These are phyloP conservation scores for Adiantum capillusveneris DNA, from an alignment of 75 land plant genomes.

Conservation along the genomic window DNA sequence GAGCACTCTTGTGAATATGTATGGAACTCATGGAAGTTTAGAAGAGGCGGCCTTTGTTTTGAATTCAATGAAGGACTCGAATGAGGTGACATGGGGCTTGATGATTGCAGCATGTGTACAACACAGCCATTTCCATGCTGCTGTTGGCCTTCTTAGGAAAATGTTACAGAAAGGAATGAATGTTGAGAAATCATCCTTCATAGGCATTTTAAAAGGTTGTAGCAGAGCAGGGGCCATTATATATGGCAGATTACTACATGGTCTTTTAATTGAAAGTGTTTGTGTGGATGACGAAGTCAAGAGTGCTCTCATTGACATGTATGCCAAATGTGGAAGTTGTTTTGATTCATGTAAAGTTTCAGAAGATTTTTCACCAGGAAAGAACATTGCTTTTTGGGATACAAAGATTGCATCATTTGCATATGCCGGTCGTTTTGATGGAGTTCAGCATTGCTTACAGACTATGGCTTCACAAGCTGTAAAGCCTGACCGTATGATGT, in stretches of 20 bases:
- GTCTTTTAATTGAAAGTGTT: background rate
- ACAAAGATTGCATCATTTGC: slow-evolving; percentile 55
- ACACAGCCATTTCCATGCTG: slow-evolving; percentile 31
- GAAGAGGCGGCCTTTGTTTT: slow-evolving; percentile 47
- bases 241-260: background rate
- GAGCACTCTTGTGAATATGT: slow-evolving; percentile 59
- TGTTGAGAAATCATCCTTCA: slow-evolving; percentile 39
- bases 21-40: slow-evolving; percentile 49
- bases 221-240: background rate
- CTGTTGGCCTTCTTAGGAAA: slow-evolving; percentile 39
- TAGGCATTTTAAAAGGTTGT: background rate
- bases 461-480: slow-evolving; percentile 33
- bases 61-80: slow-evolving; percentile 46
- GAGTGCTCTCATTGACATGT: slow-evolving; percentile 11
- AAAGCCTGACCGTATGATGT: slow-evolving; percentile 42
- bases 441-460: slow-evolving; percentile 33
- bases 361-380: slow-evolving; percentile 7
- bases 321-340: slow-evolving; percentile 3
- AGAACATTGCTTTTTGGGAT: slow-evolving; percentile 12
- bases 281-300: background rate
- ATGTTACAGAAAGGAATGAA: slow-evolving; percentile 24
- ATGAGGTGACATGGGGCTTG: slow-evolving; percentile 76
- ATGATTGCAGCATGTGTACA: slow-evolving; percentile 63
- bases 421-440: slow-evolving; percentile 35
- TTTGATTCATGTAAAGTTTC: background rate